Evolutionary conservation across 441 rosid genomes (phyloP), one percentile per base, ranked within the genome.

Genomic region (Erysimum cheiri): DNA sequence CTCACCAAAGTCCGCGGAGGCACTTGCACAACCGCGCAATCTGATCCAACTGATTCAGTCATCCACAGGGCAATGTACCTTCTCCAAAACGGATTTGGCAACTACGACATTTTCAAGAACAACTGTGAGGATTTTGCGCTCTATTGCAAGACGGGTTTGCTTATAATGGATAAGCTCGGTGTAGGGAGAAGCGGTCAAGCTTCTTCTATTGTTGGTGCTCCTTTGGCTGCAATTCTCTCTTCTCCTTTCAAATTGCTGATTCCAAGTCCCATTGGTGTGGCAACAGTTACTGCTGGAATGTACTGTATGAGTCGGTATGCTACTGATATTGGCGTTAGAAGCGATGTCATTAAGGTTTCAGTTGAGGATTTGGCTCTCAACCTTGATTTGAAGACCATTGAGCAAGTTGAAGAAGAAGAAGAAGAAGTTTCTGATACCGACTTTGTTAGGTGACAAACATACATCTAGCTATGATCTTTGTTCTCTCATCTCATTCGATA

Each of bases 181-280:
- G 89, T 94, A 24, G 98, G 98, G 58, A 81, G 94, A 72, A 94
- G 99, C 35, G 99, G 99, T 57, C 99, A 94, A 70, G 98, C 99
- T 69, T 90, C 97, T 12, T 86, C 98, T 0, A 82, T 78, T 0
- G 80, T 94, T 11, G 94, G 94, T 60, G 99, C 96, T 41, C 97
- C 98, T 48, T 77, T 94, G 56, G 99, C 99, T 39, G 98, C 99
- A 48, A 60, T 90, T 8, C 85, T 94, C 28, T 92, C 99, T n/a
- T 86, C 98, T 33, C 98, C 98, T 40, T 76, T 94, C 36, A 84
- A 82, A 67, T 56, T 94, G 81, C 77, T 94, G 70, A 90, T 92
- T 85, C 98, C 99, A 22, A 94, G 83, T 62, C 99, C 98, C 11
- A 89, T 92, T 19, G 99, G 97, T 8, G 85, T 94, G 47, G 99